phyloP scores from a whole-genome alignment of 1,139 yeast genomes.

The Protomyces pachydermus region DNA sequence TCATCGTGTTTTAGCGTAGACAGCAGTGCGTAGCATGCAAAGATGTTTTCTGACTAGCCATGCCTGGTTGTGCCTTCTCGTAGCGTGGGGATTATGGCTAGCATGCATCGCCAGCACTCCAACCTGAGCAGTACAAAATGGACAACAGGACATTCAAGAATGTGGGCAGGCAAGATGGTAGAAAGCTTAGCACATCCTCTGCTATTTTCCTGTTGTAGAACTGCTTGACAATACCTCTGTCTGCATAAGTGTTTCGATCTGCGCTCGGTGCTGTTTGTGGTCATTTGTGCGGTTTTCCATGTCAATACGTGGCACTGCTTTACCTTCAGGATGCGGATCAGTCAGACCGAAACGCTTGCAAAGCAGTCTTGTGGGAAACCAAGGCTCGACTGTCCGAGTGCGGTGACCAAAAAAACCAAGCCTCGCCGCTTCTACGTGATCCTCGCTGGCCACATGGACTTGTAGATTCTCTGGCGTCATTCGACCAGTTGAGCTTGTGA shows the following conservation, averaged over 20 bases:
- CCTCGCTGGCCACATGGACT: not conserved
- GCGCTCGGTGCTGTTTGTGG: not conserved
- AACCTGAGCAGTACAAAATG: no score
- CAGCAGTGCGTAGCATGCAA: no score
- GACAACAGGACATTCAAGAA: no score
- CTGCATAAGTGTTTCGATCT: not conserved
- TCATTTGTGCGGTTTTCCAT: not conserved
- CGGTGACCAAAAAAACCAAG: constrained; percentile 35
- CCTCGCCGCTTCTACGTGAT: constrained; percentile 34
- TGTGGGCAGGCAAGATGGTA: no score
- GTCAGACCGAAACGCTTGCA: constrained; percentile 37
- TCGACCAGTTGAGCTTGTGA: constrained; percentile 31
- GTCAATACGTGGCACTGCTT: not conserved
- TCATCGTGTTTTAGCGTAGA: no score
- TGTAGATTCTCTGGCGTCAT: not conserved
- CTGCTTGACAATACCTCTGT: not conserved
- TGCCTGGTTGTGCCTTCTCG: no score
- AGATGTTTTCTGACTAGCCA: no score
- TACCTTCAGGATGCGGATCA: not conserved
- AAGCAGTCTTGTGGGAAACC: constrained; percentile 35
- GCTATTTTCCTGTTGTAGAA: not conserved
- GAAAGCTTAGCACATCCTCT: not conserved
- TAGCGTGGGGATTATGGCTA: no score
- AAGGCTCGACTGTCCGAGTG: constrained; percentile 34
- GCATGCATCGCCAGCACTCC: no score